Conservation (phyloP, 2,329 filamentous ascomycete species). For the Neocatenulostroma microsporum region DNA sequence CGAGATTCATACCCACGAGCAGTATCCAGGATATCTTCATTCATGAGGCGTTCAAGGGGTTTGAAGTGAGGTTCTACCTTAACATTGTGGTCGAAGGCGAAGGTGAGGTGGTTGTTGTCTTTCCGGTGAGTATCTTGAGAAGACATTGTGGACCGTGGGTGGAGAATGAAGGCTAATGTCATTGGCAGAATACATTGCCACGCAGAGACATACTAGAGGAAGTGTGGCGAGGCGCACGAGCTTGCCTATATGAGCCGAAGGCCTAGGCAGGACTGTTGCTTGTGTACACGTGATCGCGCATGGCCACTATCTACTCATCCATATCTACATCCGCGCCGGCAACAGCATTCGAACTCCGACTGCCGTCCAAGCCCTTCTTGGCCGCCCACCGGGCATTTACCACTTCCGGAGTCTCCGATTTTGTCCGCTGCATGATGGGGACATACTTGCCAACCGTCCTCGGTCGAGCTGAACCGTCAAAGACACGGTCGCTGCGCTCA, state of each 20-base stretch:
- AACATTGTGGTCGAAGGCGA: slow-evolving; percentile 86
- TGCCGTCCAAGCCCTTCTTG: slow-evolving; percentile 37
- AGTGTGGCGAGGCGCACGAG: slow-evolving; percentile 80
- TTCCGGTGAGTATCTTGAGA: slow-evolving; percentile 67
- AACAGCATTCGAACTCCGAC: not conserved
- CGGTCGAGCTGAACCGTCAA: slow-evolving; percentile 50
- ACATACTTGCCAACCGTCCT: slow-evolving; percentile 51
- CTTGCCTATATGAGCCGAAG: slow-evolving; percentile 68
- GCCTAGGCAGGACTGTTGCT: no score
- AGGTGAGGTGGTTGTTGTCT: slow-evolving; percentile 85
- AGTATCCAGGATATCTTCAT: slow-evolving; percentile 90
- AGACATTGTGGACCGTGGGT: no score
- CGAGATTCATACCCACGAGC: slow-evolving; percentile 80
- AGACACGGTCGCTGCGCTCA: slow-evolving; percentile 44
- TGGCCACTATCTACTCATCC: slow-evolving; percentile 16
- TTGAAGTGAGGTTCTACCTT: slow-evolving; percentile 83
- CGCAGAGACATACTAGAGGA: slow-evolving; percentile 67
- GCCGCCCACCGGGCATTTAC: slow-evolving; percentile 54
- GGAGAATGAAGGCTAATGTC: slow-evolving; percentile 7
- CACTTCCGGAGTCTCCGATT: slow-evolving; percentile 52
- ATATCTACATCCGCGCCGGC: slow-evolving; percentile 5
- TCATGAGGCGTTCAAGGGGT: slow-evolving; percentile 88
- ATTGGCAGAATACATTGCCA: slow-evolving; percentile 57
- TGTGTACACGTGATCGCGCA: no score
- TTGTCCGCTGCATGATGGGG: slow-evolving; percentile 48